A percentile compares a stretch with the other conserved stretches of the same genome.
Evolutionary conservation across 1,139 yeast species (phyloP).

Genomic region (Blastobotrys aristatus): DNA sequence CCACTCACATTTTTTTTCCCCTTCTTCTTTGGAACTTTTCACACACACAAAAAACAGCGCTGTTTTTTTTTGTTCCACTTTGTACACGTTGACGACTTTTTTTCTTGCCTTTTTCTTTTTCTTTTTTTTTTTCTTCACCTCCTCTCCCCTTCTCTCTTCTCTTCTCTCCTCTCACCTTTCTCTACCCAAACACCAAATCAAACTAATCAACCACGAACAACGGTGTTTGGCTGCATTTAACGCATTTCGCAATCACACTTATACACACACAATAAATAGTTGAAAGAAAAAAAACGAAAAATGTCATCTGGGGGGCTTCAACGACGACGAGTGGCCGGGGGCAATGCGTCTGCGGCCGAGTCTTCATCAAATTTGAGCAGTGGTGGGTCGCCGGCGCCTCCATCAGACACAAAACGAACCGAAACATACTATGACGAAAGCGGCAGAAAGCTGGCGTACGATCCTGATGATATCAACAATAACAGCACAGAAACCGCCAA

Average conservation of each 20-base stretch:
- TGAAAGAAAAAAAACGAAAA: too few relatives aligned
- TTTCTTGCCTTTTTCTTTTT: background rate
- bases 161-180: too few relatives aligned
- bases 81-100: background rate
- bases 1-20: background rate
- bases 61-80: too few relatives aligned
- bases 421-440: conserved; percentile 21
- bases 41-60: too few relatives aligned
- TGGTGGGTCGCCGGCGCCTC: conserved; percentile 3
- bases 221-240: too few relatives aligned
- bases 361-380: conserved; percentile 3
- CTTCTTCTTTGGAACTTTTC: background rate
- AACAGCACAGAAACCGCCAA: conserved; percentile 45
- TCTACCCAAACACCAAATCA: too few relatives aligned
- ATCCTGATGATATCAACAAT: conserved; percentile 61
- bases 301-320: conserved; percentile 10
- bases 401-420: conserved; percentile 3
- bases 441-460: conserved; percentile 72
- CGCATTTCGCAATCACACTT: too few relatives aligned
- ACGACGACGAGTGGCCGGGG: conserved; percentile 9
- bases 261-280: too few relatives aligned
- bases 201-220: too few relatives aligned
- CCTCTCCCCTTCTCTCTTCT: too few relatives aligned
- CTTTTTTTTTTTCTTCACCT: background rate
- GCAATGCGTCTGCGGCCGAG: background rate